Percentiles rank a stretch among this genome's conserved stretches.
Conservation (phyloP, 106 monocot species). For the Triglochin maritima region DNA sequence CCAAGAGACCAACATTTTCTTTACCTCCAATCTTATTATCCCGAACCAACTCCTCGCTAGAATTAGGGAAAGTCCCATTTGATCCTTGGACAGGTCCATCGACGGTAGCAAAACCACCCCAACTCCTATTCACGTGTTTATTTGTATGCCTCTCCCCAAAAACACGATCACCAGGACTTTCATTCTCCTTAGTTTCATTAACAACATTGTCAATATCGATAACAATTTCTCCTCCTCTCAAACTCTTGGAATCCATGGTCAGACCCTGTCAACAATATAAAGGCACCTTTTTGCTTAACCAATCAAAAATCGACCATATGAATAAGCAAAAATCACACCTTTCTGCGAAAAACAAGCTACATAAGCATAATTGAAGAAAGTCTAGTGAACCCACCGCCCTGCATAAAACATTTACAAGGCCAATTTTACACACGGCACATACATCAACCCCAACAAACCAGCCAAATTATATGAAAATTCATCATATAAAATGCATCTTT, state of each 20-base stretch:
- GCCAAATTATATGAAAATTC: no score
- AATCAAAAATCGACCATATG: no score
- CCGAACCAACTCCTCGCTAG: neutral
- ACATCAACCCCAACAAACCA: no score
- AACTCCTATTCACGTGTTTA: neutral
- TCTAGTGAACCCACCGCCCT: no score
- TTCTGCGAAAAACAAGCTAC: no score
- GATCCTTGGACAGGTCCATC: neutral
- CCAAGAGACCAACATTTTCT: conserved; percentile 7
- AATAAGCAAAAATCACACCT: no score
- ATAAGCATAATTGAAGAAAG: no score
- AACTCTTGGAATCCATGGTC: conserved; percentile 1
- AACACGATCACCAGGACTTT: neutral
- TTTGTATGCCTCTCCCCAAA: neutral
- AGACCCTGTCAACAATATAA: no score
- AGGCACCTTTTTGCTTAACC: no score
- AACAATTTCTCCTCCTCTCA: conserved; percentile 2
- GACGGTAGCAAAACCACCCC: neutral
- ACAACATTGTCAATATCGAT: conserved; percentile 4
- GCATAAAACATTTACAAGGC: no score
- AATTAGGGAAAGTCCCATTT: neutral
- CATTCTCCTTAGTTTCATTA: neutral
- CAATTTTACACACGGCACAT: no score
- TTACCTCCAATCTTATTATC: conserved; percentile 2
- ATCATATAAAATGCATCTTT: no score